Base-by-base conservation (phyloP, 495 filamentous ascomycete genomes). In the Lasiosphaeriaceae sp. region DNA sequence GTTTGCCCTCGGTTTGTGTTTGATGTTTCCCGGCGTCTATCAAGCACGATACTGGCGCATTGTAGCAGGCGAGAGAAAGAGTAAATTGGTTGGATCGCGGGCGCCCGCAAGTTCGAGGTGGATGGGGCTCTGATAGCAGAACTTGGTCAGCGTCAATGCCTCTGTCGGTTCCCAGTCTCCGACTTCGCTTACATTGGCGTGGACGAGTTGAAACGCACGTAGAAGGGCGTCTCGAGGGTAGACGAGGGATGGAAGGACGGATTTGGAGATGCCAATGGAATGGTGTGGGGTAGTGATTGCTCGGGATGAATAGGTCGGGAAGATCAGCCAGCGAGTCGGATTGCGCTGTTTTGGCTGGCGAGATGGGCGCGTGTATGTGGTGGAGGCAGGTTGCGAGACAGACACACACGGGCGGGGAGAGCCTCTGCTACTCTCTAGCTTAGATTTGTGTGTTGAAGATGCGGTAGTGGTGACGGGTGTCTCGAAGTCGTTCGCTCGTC, bases 91-190 rank as follows among this genome's bases (percentile, higher is more conserved):
- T 50, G 52, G 55, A 47, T 37, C 46, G 53, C 44, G 22, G 22
- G 24, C 7, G 46, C 26, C 21, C 24, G 29, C 19, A 24, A 34
- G 64, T 63, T 66, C 61, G 65, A 64, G 35, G 47, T 59, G 52
- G 63, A 66, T 50, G 58, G 48, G 51, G 22, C 45, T 56, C 56
- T 63, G 53, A 53, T 35, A 47, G 59, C 20, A 35, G 50, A 57
- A 58, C 59, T 64, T 64, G 68, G 62, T 71, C 56, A 68, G 68
- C 58, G 48, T 68, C 60, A 60, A 66, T 65, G 68, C 61, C 55
- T 52, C 19, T 20, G 21, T 55, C 37, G 23, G 37, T 20, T 49
- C 17, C 34, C 26, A 31, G 26, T 9, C 4, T 31, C 50, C 29
- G 52, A 54, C 47, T 52, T 58, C 59, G 56, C 66, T 66, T 68